Evolutionary conservation across 176 grass and related monocot species (phyloP).

Genomic region (Aegilops umbellulata): DNA sequence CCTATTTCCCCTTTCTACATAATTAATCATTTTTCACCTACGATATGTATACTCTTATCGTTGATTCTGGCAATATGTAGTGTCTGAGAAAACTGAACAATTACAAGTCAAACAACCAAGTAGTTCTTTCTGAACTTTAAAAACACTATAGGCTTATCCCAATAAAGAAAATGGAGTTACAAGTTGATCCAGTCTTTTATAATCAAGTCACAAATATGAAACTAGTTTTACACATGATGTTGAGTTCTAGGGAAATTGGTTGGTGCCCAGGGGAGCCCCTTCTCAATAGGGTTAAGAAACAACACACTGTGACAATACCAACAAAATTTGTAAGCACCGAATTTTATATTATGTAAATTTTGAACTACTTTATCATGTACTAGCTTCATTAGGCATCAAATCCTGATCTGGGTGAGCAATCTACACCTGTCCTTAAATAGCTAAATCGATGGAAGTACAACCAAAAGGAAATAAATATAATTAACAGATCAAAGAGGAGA

Average conservation of each 20-base stretch:
- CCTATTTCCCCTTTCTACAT: not conserved
- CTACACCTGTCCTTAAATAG: not conserved
- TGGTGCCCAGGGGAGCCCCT: not conserved
- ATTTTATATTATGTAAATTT: not conserved
- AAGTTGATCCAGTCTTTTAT: not conserved
- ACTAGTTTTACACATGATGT: not conserved
- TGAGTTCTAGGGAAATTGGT: not conserved
- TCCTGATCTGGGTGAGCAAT: not conserved
- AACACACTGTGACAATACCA: not conserved
- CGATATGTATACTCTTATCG: not conserved
- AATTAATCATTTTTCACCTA: not conserved
- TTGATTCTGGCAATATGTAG: not conserved
- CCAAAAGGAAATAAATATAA: not conserved
- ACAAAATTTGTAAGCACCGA: not conserved
- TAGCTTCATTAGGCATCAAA: slow-evolving; percentile 1
- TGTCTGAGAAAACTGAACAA: not conserved
- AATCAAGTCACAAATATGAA: not conserved
- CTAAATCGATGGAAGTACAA: not conserved
- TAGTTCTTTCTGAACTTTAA: not conserved
- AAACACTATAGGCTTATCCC: not conserved
- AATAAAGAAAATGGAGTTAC: not conserved
- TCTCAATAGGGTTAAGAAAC: too few species aligned
- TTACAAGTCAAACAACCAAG: not conserved
- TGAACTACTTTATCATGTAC: not conserved
- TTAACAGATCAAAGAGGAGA: not conserved